Base-by-base conservation (phyloP, 192 early-diverging fungal genomes). In the Thamnidium elegans region DNA sequence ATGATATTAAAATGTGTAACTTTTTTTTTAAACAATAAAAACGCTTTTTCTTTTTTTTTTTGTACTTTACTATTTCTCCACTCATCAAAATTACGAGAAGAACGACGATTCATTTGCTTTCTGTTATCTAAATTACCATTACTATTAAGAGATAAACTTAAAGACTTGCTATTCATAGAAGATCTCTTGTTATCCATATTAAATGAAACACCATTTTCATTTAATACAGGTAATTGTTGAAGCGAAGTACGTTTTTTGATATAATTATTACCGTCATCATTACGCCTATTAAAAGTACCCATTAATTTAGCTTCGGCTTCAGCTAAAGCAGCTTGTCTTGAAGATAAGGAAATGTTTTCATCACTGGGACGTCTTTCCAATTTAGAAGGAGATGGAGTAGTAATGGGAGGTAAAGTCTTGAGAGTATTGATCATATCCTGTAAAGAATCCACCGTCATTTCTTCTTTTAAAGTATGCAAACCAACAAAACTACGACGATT, bases 381-480 rank as follows among this genome's bases (percentile, higher is more conserved):
- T 15, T 44, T 44, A 9, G 63, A 48, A 42, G 59, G 45, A 36
- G 64, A 67, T 30, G 31, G 69, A 34, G 55, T 52, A 11, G 56
- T 58, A 42, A 66, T 62, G 48, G 76, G 63, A 10, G 84, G 81
- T 9, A 81, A 50, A 46, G 54, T 73, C 43, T 81, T 83, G 23
- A 85, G 64, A 23, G 69, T 80, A 45, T 72, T 78, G 59, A 83
- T 85, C 42, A 81, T 83, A 36, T 81, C 66, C 43, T 81, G 84
- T 31, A 85, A 51, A 15, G 77, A 81, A 46, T 79, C 67, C 15
- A 85, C 55, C 2, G 80, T 74, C 48, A 75, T 75, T 42, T 75
- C 74, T 36, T 71, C 66, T 50, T 73, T 70, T 39, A 75, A 67
- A 36, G 58, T 34, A 15, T 70, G 54, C 20, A 69, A 44, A 5